Base-by-base conservation (phyloP, 2,329 filamentous ascomycete species). In the Botryotinia globosa region DNA sequence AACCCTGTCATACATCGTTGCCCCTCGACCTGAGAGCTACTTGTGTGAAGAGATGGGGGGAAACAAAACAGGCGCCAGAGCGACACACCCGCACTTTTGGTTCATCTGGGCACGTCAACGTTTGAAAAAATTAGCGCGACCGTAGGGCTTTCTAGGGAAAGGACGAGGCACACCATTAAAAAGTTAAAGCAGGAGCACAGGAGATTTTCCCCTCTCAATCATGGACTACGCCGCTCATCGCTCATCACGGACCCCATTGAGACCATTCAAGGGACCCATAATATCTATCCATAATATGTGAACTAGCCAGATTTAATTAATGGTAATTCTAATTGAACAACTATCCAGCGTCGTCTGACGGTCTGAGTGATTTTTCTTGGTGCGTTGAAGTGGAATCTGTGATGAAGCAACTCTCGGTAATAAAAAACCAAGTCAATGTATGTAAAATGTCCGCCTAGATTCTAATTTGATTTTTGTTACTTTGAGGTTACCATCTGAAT, bases 61-160 rank as follows among this genome's bases (percentile, higher is more conserved):
- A 61, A 72, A 61, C 54, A 61, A 72, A 72, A 72, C 66, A 72
- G 71, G 71, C 71, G 71, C 71, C 71, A 72, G 58, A 72, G 58
- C 44, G 58, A 69, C 58, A 63, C 45, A 69, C 65, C 71, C 65
- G 82, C 82, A 18, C 81, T 9, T 77, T 84, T 1, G 82, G 82
- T 34, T 68, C 48, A 82, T 82, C 8, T 76, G 83, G 64, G 34
- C 77, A 83, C 5, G 70, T 72, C 70, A 68, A 72, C 70, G 70
- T 61, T 68, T 45, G 48, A 34, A 56, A 68, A 68, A 25, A 45
- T 68, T 72, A 72, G 70, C 70, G 70, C 70, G 70, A 68, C 54
- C 63, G 63, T 68, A 68, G 63, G 70, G 70, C 70, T 68, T 61
- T 68, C 63, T 72, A 64, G 61, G 42, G 51, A 66, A 51, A 66